Conservation (phyloP, 2,329 filamentous ascomycete species). For the Remersonia thermophila region DNA sequence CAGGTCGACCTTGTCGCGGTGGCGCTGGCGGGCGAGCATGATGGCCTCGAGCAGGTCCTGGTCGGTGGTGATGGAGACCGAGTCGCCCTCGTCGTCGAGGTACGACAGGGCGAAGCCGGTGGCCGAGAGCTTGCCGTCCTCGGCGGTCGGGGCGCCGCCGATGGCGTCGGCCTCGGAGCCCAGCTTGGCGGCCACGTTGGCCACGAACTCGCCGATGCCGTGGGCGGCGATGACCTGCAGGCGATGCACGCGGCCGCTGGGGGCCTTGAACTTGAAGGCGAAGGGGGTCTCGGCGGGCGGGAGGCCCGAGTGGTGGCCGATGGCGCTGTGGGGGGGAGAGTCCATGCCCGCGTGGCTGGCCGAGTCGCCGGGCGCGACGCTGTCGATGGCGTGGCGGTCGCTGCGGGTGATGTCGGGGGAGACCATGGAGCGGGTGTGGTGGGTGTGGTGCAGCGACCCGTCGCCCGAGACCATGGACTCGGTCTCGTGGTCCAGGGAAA, state of each 20-base stretch:
- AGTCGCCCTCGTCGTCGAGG: slow-evolving; percentile 91
- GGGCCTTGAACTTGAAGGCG: slow-evolving; percentile 98
- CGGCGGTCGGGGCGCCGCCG: slow-evolving; percentile 65
- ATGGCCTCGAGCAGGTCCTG: slow-evolving; percentile 88
- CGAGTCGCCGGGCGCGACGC: slow-evolving; percentile 83
- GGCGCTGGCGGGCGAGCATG: slow-evolving; percentile 61
- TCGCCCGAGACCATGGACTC: slow-evolving; percentile 95
- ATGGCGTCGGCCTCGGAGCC: slow-evolving; percentile 72
- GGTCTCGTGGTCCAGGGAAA: slow-evolving; percentile 86
- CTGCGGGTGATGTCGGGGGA: slow-evolving; percentile 60
- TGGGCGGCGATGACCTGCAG: slow-evolving; percentile 72
- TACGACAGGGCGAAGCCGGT: slow-evolving; percentile 84
- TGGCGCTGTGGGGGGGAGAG: slow-evolving; percentile 55
- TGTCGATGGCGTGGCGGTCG: slow-evolving; percentile 62
- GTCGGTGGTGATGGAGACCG: slow-evolving; percentile 91
- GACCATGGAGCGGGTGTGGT: slow-evolving; percentile 62
- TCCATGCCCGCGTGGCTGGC: slow-evolving; percentile 83
- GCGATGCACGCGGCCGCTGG: slow-evolving; percentile 84
- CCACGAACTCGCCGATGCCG: slow-evolving; percentile 68
- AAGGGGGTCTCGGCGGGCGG: slow-evolving; percentile 64
- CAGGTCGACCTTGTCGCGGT: slow-evolving; percentile 86
- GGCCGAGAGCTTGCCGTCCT: slow-evolving; percentile 63
- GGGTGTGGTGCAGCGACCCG: slow-evolving; percentile 60
- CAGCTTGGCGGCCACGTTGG: slow-evolving; percentile 70
- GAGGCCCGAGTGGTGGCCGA: slow-evolving; percentile 40